A percentile compares a stretch with the other conserved stretches of the same genome.
Evolutionary conservation across 495 filamentous ascomycete genomes (phyloP).

Genomic region (Choiromyces venosus): DNA sequence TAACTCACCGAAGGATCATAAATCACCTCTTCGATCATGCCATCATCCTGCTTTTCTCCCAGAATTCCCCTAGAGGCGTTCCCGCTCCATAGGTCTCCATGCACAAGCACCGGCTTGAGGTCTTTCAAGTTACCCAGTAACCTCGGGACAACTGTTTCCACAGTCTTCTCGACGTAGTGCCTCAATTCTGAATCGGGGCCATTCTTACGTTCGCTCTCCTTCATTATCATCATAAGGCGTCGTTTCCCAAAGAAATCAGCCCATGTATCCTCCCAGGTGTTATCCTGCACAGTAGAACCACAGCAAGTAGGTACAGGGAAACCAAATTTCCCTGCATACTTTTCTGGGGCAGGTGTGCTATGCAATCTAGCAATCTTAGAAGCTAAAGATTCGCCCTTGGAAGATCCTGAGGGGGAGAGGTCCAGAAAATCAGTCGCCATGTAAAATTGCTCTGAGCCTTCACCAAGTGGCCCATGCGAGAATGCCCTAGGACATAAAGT

Average conservation of each 20-base stretch:
- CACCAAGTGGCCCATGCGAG: conserved; percentile 59
- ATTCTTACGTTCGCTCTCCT: conserved; percentile 54
- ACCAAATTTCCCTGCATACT: conserved; percentile 63
- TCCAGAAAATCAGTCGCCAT: conserved; percentile 79
- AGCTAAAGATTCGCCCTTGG: conserved; percentile 56
- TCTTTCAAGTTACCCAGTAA: conserved; percentile 64
- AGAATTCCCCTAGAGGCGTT: conserved; percentile 68
- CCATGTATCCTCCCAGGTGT: conserved; percentile 64
- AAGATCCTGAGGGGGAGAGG: conserved; percentile 47
- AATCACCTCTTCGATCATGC: conserved; percentile 66
- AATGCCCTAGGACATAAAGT: conserved; percentile 67
- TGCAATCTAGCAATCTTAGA: conserved; percentile 74
- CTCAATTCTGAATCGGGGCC: conserved; percentile 59
- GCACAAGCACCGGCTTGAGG: conserved; percentile 68
- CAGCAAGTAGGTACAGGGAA: conserved; percentile 82
- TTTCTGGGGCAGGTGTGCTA: conserved; percentile 63
- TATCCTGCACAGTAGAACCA: conserved; percentile 75
- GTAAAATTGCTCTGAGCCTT: conserved; percentile 54
- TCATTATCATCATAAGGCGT: conserved; percentile 60
- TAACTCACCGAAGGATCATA: conserved; percentile 59
- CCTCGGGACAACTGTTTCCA: conserved; percentile 59
- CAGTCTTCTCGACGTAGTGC: conserved; percentile 59
- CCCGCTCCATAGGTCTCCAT: conserved; percentile 88
- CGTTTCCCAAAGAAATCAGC: conserved; percentile 75
- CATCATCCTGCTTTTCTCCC: conserved; percentile 47